phyloP scores from a whole-genome alignment of 306 rosid genomes.

The Psophocarpus tetragonolobus region DNA sequence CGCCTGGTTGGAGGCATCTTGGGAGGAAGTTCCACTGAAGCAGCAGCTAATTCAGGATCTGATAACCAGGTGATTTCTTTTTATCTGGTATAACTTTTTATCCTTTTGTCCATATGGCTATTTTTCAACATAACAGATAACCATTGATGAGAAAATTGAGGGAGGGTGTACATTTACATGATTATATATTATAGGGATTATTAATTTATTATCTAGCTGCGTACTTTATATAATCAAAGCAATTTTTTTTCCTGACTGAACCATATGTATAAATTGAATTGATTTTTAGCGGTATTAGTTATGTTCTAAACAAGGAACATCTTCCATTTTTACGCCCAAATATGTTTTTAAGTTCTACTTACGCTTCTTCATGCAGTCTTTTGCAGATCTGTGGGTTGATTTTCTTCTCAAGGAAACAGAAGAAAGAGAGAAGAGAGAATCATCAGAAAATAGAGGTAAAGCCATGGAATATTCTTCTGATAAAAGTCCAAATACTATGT shows the following conservation, averaged over 20 bases:
- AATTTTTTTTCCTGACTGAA: background rate
- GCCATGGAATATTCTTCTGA: slow-evolving; percentile 39
- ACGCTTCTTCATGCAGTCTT: slow-evolving; percentile 56
- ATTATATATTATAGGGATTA: slow-evolving; percentile 9
- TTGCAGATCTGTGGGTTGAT: slow-evolving; percentile 94
- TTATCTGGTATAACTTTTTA: background rate
- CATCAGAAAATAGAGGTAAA: slow-evolving; percentile 39
- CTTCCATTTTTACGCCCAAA: background rate
- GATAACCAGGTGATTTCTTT: slow-evolving; percentile 59
- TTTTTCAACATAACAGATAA: background rate
- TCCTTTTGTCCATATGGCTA: background rate
- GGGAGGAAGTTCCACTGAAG: slow-evolving; percentile 61
- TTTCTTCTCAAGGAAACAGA: slow-evolving; percentile 83
- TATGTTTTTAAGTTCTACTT: background rate
- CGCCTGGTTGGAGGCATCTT: slow-evolving; percentile 84
- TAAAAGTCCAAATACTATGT: slow-evolving; percentile 18
- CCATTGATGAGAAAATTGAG: slow-evolving; percentile 2
- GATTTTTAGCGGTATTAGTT: background rate
- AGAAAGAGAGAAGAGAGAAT: slow-evolving; percentile 69
- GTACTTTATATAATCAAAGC: background rate
- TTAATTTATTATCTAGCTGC: background rate
- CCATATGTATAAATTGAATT: background rate
- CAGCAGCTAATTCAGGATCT: slow-evolving; percentile 45
- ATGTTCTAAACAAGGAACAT: background rate
- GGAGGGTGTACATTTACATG: background rate